These are phyloP conservation scores for Russula brevipes DNA, from an alignment of 768 basidiomycete species.

Conservation along the genomic window DNA sequence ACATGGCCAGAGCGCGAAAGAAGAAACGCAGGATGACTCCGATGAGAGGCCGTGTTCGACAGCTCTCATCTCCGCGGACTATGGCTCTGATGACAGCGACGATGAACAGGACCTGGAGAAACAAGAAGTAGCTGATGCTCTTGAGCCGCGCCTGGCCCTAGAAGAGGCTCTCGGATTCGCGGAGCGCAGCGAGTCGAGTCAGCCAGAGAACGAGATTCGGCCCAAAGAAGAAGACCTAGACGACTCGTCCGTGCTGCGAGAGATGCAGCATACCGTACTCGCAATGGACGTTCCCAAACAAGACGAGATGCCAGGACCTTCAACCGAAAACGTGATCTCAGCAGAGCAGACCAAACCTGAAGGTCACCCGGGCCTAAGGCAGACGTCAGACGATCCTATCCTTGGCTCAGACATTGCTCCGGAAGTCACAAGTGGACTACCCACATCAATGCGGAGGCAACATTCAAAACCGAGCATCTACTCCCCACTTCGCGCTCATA, in stretches of 20 bases:
- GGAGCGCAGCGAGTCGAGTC: conserved; percentile 32
- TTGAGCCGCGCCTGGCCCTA: conserved; percentile 51
- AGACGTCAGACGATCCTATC: conserved; percentile 20
- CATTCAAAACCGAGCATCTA: conserved; percentile 46
- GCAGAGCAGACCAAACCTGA: conserved; percentile 6
- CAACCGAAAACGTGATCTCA: neutral
- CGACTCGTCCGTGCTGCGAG: conserved; percentile 42
- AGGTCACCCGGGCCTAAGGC: conserved; percentile 14
- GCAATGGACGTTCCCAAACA: conserved; percentile 39
- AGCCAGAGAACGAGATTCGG: conserved; percentile 32
- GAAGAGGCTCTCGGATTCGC: conserved; percentile 54
- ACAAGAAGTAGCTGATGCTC: conserved; percentile 50
- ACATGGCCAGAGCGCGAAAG: conserved; percentile 32
- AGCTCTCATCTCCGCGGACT: conserved; percentile 18
- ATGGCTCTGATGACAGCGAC: conserved; percentile 45
- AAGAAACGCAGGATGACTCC: conserved; percentile 29
- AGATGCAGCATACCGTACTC: conserved; percentile 22
- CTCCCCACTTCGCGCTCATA: conserved; percentile 53
- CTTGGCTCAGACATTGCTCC: conserved; percentile 3
- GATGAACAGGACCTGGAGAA: conserved; percentile 54
- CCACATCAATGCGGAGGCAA: neutral
- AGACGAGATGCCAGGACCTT: neutral
- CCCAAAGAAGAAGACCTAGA: conserved; percentile 56
- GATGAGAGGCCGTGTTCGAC: conserved; percentile 20
- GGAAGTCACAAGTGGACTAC: conserved; percentile 11